A percentile compares a stretch with the other conserved stretches of the same genome.
These are phyloP conservation scores for Hymenoscyphus linearis DNA, from an alignment of 2,329 filamentous ascomycete genomes.

Conservation along the genomic window DNA sequence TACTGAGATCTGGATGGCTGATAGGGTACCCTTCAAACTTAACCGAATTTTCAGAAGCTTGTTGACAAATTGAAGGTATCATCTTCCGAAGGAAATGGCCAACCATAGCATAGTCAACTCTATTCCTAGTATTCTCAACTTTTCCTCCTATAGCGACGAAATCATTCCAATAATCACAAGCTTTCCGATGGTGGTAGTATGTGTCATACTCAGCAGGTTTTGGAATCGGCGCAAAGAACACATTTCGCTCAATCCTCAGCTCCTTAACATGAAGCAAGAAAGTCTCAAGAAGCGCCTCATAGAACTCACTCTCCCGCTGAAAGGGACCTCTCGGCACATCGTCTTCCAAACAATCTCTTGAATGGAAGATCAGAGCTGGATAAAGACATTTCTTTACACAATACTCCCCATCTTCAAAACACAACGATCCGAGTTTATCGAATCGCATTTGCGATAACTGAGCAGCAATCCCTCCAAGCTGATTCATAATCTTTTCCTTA, in stretches of 20 bases:
- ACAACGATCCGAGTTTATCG: no score
- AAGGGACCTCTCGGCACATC: no score
- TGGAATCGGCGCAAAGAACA: conserved; percentile 30
- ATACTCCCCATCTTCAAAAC: no score
- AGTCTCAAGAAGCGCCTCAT: conserved; percentile 24
- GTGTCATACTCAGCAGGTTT: conserved; percentile 21
- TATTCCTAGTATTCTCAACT: conserved; percentile 26
- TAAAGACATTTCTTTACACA: no score
- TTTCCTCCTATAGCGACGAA: conserved; percentile 22
- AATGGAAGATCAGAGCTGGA: conserved; percentile 8
- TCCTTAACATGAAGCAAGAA: no score
- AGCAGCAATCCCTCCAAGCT: no score
- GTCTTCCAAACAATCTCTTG: no score
- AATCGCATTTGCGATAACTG: no score
- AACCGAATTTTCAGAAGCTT: neutral
- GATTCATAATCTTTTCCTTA: no score
- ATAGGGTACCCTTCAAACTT: conserved; percentile 18
- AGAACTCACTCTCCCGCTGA: no score
- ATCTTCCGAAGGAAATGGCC: no score
- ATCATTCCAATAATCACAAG: conserved; percentile 14
- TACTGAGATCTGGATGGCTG: conserved; percentile 26
- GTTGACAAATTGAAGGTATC: conserved; percentile 18
- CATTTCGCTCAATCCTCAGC: conserved; percentile 26
- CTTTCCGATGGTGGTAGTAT: conserved; percentile 18
- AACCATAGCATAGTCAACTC: conserved; percentile 21